These are phyloP conservation scores for Skeletonema tropicum DNA, from an alignment of 108 stramenopile species.

Conservation along the genomic window DNA sequence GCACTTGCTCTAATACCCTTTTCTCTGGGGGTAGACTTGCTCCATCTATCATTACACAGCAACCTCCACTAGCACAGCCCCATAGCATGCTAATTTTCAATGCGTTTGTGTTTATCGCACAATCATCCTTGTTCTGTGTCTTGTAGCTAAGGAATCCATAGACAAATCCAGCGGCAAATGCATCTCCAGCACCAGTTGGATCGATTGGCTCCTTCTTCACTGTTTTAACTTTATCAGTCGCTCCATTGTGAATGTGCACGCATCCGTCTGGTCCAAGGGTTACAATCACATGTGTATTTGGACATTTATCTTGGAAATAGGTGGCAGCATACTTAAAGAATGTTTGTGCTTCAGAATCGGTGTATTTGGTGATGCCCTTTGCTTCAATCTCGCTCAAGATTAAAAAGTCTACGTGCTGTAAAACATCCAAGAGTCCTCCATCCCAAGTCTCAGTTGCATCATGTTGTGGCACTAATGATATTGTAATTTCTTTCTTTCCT, in stretches of 20 bases:
- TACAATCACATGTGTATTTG: constrained; percentile 57
- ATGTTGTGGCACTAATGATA: constrained; percentile 74
- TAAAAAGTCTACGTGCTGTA: constrained; percentile 67
- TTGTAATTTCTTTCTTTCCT: constrained; percentile 29
- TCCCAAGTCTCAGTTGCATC: constrained; percentile 80
- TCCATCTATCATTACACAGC: constrained; percentile 60
- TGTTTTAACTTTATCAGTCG: constrained; percentile 40
- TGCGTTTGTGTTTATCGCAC: not conserved
- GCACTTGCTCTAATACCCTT: constrained; percentile 50
- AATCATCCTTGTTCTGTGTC: constrained; percentile 20
- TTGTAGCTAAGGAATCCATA: constrained; percentile 50
- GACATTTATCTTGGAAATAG: constrained; percentile 39
- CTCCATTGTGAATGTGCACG: constrained; percentile 50
- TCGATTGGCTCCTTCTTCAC: constrained; percentile 49
- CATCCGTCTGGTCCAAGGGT: constrained; percentile 70
- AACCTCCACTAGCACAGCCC: constrained; percentile 70
- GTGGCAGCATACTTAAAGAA: constrained; percentile 43
- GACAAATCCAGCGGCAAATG: constrained; percentile 81
- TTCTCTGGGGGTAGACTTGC: constrained; percentile 63
- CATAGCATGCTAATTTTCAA: constrained; percentile 50
- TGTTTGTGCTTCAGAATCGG: not conserved
- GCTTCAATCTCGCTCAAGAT: constrained; percentile 80
- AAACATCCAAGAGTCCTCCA: constrained; percentile 63
- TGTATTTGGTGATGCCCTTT: constrained; percentile 34
- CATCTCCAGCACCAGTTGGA: constrained; percentile 86